phyloP scores from a whole-genome alignment of 352 stramenopile species.

The Phytophthora ohioensis region DNA sequence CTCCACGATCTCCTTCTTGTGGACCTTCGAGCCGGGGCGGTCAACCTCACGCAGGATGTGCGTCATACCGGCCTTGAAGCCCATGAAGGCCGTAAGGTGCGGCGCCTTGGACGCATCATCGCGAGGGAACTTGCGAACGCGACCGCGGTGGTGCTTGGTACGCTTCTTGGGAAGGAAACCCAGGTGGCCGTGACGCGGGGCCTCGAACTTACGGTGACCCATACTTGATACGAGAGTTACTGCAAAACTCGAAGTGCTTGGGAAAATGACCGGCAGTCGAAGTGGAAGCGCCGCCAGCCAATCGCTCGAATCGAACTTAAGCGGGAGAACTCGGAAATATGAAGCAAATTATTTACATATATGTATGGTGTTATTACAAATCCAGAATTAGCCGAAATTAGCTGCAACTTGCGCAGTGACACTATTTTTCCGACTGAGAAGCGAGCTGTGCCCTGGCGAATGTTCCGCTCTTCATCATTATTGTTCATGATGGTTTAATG shows the following conservation, averaged over 20 bases:
- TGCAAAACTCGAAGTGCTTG: slow-evolving; percentile 86
- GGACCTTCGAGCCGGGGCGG: slow-evolving; percentile 98
- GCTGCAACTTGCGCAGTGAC: background rate
- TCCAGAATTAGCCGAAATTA: background rate
- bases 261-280: background rate
- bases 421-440: no score
- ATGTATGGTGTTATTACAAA: background rate
- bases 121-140: slow-evolving; percentile 99
- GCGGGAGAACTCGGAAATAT: background rate
- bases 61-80: slow-evolving; percentile 99
- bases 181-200: slow-evolving; percentile 96
- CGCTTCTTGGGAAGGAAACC: slow-evolving; percentile 99
- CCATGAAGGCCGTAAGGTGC: slow-evolving; percentile 99
- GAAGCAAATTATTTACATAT: background rate
- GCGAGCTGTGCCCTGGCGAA: no score
- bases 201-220: slow-evolving; percentile 99
- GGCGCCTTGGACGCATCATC: slow-evolving; percentile 96
- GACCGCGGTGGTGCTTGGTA: slow-evolving; percentile 99
- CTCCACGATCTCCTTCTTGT: slow-evolving; percentile 99
- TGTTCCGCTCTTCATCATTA: no score
- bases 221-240: slow-evolving; percentile 87
- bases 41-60: slow-evolving; percentile 99
- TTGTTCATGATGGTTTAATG: no score
- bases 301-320: slow-evolving; percentile 40
- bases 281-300: slow-evolving; percentile 32